Evolutionary conservation across 2,329 filamentous ascomycete species (phyloP), one percentile per base, ranked within the genome.

Genomic region (Ophiocordyceps camponoti-rufipedis): DNA sequence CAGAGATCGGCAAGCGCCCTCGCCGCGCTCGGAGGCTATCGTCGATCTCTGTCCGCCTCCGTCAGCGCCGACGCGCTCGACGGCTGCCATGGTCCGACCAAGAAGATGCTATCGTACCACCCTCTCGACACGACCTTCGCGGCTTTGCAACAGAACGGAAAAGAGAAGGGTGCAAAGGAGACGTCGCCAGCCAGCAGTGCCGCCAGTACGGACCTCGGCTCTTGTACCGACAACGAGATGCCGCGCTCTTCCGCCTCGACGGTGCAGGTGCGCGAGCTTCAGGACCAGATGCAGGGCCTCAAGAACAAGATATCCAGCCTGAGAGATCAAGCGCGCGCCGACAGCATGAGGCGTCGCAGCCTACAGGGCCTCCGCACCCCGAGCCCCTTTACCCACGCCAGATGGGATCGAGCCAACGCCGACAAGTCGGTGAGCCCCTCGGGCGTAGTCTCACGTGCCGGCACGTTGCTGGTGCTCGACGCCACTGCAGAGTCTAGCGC

Each of bases 281-380:
- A 85, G 48, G 81, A 86, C 51, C 86, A 94, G 58, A 85, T 94
- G 74, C 79, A 82, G 46, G 85, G 83, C 45, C 69, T 94, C 42
- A 88, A 87, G 56, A 85, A 83, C 48, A 85, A 86, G 55, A 87
- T 94, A 33, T 88, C 85, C 1, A 82, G 70, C 14, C 62, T 94
- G 40, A 82, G 84, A 53, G 78, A 87, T 50, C 80, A 85, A 53
- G 82, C 85, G 0, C 75, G 82, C 18, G 83, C 82, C 47, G 87
- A 94, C 53, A 86, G 75, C 53, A 61, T 93, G 54, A 80, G 84
- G 55, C 74, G 87, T 44, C 75, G 80, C 46, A 94, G 85, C 58
- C 61, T 88, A 45, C 80, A 85, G 53, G 87, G 75, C 55, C 62
- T 89, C 48, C 75, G 84, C 35, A 82, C 79, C 1, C 78, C 80